These are phyloP conservation scores for Colletotrichum phormii DNA, from an alignment of 2,329 filamentous ascomycete species.

Conservation along the genomic window DNA sequence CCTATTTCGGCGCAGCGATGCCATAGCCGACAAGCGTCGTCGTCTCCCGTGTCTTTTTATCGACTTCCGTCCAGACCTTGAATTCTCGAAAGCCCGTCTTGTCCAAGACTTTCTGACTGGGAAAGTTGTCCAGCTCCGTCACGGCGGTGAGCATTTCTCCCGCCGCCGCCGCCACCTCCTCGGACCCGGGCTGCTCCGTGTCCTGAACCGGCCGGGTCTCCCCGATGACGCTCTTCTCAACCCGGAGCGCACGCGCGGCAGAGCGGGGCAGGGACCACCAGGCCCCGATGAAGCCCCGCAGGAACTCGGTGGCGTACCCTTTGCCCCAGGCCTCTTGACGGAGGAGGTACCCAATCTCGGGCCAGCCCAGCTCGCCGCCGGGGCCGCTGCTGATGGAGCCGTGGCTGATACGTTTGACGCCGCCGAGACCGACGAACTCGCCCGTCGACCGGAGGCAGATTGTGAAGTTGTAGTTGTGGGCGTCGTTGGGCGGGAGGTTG, in stretches of 20 bases:
- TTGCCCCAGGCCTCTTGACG: constrained; percentile 64
- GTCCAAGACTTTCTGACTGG: constrained; percentile 66
- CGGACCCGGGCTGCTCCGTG: no score
- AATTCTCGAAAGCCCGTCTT: constrained; percentile 67
- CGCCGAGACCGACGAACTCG: constrained; percentile 64
- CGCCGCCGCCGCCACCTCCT: constrained; percentile 44
- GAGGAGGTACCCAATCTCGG: constrained; percentile 70
- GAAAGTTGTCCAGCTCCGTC: constrained; percentile 60
- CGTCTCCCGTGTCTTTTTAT: constrained; percentile 28
- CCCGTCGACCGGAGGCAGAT: constrained; percentile 59
- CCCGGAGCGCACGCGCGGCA: constrained; percentile 55
- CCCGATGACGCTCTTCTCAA: constrained; percentile 52
- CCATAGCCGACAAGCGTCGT: constrained; percentile 16
- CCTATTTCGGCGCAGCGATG: constrained; percentile 6
- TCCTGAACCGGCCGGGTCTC: neutral
- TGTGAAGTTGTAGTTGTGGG: constrained; percentile 66
- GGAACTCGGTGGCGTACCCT: constrained; percentile 68
- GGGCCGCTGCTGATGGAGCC: constrained; percentile 40
- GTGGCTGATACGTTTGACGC: constrained; percentile 47
- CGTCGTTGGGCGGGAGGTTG: constrained; percentile 62
- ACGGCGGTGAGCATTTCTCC: constrained; percentile 59
- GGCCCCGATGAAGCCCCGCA: constrained; percentile 56
- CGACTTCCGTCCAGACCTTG: constrained; percentile 51
- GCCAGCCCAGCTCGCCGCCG: constrained; percentile 60
- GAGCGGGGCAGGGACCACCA: constrained; percentile 64